These are phyloP conservation scores for Alternaria sp. DNA, from an alignment of 2,329 filamentous ascomycete genomes.

Conservation along the genomic window DNA sequence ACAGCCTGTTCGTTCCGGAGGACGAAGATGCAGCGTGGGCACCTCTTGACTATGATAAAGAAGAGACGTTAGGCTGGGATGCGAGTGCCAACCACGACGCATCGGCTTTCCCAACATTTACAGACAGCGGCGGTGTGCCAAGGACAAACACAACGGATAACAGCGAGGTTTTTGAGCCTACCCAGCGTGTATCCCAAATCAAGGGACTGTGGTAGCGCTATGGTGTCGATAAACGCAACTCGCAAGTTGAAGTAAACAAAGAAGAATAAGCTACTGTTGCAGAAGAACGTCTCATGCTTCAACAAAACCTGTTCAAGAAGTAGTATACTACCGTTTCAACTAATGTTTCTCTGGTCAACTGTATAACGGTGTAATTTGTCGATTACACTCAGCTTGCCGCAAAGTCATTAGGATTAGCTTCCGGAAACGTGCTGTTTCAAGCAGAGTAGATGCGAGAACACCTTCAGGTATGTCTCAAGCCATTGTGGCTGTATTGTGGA, in stretches of 20 bases:
- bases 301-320: neutral
- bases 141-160: slow-evolving; percentile 37
- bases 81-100: slow-evolving; percentile 64
- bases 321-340: neutral
- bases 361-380: neutral
- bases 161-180: slow-evolving; percentile 68
- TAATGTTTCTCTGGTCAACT: neutral
- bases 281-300: neutral
- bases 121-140: slow-evolving; percentile 50
- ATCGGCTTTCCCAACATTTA: slow-evolving; percentile 55
- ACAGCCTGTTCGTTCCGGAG: slow-evolving; percentile 75
- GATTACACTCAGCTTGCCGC: neutral
- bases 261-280: neutral
- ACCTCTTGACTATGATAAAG: slow-evolving; percentile 71
- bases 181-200: slow-evolving; percentile 74
- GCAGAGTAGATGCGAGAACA: neutral
- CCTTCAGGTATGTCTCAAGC: neutral
- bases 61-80: slow-evolving; percentile 78
- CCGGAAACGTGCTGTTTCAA: neutral
- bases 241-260: neutral
- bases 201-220: slow-evolving; percentile 46
- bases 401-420: neutral
- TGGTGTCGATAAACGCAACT: neutral
- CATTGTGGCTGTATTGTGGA: neutral
- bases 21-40: slow-evolving; percentile 78